Percentiles rank a stretch among this genome's conserved stretches.
Conservation (phyloP, 768 basidiomycete genomes). For the Naganishia vishniacii region DNA sequence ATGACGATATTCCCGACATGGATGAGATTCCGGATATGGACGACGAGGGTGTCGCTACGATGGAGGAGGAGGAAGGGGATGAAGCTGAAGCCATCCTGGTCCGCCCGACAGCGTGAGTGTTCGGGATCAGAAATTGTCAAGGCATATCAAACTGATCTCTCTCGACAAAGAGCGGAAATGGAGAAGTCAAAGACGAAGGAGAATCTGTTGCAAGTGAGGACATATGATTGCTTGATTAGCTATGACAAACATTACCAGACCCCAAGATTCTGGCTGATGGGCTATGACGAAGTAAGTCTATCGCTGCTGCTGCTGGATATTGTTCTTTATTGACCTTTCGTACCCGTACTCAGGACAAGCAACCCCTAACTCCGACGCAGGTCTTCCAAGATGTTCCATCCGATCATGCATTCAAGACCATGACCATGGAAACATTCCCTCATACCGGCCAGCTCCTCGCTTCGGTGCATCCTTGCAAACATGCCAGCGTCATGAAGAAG, state of each 20-base stretch:
- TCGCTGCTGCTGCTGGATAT: not conserved
- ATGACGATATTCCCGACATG: conserved; percentile 74
- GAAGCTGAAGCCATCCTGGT: conserved; percentile 55
- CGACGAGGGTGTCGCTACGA: conserved; percentile 59
- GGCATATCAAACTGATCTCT: not conserved
- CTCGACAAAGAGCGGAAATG: conserved; percentile 26
- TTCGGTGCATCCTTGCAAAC: conserved; percentile 96
- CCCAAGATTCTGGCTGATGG: conserved; percentile 92
- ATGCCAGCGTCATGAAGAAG: conserved; percentile 99
- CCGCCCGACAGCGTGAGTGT: conserved; percentile 36
- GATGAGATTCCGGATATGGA: conserved; percentile 99
- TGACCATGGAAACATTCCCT: conserved; percentile 98
- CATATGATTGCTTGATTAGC: conserved; percentile 98
- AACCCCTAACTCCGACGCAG: conserved; percentile 76
- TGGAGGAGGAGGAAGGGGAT: conserved; percentile 77
- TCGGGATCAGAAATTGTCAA: not conserved
- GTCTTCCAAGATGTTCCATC: conserved; percentile 96
- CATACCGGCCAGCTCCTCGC: conserved; percentile 75
- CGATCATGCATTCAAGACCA: conserved; percentile 96
- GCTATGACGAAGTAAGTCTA: conserved; percentile 80
- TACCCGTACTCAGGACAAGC: conserved; percentile 66
- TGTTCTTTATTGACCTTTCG: not conserved
- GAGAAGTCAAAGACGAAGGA: conserved; percentile 57
- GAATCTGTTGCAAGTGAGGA: conserved; percentile 89
- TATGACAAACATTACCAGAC: conserved; percentile 99